Base-by-base conservation (phyloP, 2,329 filamentous ascomycete species). In the Colletotrichum sp. region DNA sequence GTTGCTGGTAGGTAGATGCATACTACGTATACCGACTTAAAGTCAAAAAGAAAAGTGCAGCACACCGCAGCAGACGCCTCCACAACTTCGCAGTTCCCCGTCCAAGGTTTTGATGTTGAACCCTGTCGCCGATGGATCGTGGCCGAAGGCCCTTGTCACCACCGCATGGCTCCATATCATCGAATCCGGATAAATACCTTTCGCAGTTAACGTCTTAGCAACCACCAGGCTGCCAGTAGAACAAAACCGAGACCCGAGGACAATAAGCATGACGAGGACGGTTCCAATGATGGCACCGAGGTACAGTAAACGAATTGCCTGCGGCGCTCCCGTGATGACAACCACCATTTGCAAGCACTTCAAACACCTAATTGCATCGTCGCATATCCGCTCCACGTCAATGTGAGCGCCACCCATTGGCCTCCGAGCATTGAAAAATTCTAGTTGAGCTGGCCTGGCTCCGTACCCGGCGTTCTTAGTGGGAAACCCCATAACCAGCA, bases 361-460 rank as follows among this genome's bases (percentile, higher is more conserved):
- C 21, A 51, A 33, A n/a, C 51, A 55, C n/a, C 9, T n/a, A 16
- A 16, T 31, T 18, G 43, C 27, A 54, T 21, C 43, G 43, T 66
- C 36, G 29, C 29, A 16, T 24, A 15, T 54, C 43, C 29, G 29
- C 43, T 47, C 61, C 59, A 29, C 34, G 38, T 64, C 36, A 51
- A 43, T 24, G 13, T 15, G 61, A 64, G 36, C 38, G 62, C 62
- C 62, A 51, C 38, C n/a, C 18, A 18, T 21, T 29, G 62, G 21
- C 47, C 38, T 65, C 24, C n/a, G 63, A 27, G 16, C 36, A n/a
- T 51, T 47, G 63, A 54, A 66, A 66, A 27, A n/a, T 66, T 54
- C 47, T 36, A 65, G 33, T 47, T 58, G 27, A 73, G 70, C 58
- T 64, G 47, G 29, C 36, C 66, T 61, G 38, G 70, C 65, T 72